Evolutionary conservation across 208 protist species (phyloP).

Genomic region (Trypanosomatidae sp.): DNA sequence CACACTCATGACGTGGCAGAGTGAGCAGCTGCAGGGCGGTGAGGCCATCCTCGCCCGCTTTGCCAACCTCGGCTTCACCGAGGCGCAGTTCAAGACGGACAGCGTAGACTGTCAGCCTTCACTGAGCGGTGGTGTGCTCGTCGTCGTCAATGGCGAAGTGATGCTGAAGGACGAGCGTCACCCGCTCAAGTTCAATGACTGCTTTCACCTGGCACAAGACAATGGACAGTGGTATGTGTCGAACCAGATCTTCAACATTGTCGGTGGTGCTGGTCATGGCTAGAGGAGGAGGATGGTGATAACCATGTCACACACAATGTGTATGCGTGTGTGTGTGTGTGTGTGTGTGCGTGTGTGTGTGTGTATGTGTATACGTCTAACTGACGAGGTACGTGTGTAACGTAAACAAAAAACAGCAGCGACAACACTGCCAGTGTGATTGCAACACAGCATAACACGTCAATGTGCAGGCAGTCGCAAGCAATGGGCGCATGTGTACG

Average conservation of each 20-base stretch:
- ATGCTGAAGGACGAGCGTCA: slow-evolving; percentile 63
- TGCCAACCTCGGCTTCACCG: slow-evolving; percentile 53
- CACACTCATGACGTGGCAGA: slow-evolving; percentile 80
- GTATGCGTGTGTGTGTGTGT: slow-evolving; percentile 1
- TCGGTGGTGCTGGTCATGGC: slow-evolving; percentile 69
- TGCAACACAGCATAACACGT: not conserved
- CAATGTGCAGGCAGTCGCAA: too few relatives aligned
- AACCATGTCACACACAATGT: not conserved
- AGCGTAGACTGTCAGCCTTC: slow-evolving; percentile 75
- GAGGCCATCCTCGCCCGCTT: slow-evolving; percentile 78
- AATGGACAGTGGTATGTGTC: slow-evolving; percentile 72
- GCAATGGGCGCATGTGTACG: too few relatives aligned
- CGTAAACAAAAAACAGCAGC: not conserved
- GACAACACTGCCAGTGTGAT: not conserved
- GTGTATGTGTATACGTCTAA: not conserved
- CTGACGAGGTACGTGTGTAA: not conserved
- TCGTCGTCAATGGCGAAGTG: slow-evolving; percentile 79
- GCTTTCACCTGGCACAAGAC: slow-evolving; percentile 72
- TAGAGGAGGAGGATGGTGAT: slow-evolving; percentile 4
- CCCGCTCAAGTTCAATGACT: slow-evolving; percentile 82
- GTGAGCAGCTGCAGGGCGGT: slow-evolving; percentile 71
- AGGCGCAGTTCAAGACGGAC: slow-evolving; percentile 67
- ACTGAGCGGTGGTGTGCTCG: slow-evolving; percentile 48
- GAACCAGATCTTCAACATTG: slow-evolving; percentile 84
- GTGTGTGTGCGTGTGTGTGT: slow-evolving; percentile 5